These are phyloP conservation scores for Phlebiopsis flavidoalba DNA, from an alignment of 768 basidiomycete genomes.

Conservation along the genomic window DNA sequence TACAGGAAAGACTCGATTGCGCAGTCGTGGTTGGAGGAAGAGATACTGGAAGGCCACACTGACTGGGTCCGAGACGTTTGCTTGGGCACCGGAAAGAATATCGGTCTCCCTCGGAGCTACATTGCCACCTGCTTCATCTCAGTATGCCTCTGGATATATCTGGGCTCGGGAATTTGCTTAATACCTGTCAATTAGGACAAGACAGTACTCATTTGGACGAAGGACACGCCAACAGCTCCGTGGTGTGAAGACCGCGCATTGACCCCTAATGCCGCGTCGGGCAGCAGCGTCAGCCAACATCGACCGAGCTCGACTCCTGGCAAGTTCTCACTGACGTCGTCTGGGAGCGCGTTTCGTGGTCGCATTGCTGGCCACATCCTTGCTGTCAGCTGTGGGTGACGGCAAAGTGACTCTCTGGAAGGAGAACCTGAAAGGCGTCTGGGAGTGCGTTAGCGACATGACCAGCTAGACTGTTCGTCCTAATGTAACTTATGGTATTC, in stretches of 20 bases:
- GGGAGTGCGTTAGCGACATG: constrained; percentile 97
- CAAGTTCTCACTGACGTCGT: constrained; percentile 96
- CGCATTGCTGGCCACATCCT: constrained; percentile 92
- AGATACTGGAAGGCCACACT: constrained; percentile 84
- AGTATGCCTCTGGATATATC: constrained; percentile 29
- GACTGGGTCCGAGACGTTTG: constrained; percentile 99
- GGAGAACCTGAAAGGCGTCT: constrained; percentile 89
- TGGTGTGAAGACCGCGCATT: constrained; percentile 80
- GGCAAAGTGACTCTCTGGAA: constrained; percentile 99
- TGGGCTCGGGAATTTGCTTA: background rate
- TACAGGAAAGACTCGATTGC: constrained; percentile 81
- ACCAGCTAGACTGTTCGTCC: constrained; percentile 50
- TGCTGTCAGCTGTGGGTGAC: constrained; percentile 94
- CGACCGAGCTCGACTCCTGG: constrained; percentile 44
- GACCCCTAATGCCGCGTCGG: constrained; percentile 60
- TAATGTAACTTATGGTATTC: background rate
- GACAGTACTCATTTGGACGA: constrained; percentile 89
- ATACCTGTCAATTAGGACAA: constrained; percentile 48
- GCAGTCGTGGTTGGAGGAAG: constrained; percentile 89
- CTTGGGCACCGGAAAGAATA: constrained; percentile 95
- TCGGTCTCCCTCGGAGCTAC: constrained; percentile 90
- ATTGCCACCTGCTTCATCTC: constrained; percentile 96
- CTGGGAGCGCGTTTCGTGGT: constrained; percentile 99
- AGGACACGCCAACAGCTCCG: constrained; percentile 63
- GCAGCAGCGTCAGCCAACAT: constrained; percentile 39